These are phyloP conservation scores for Fomitiporia mediterranea DNA, from an alignment of 1,284 basidiomycete genomes.

Conservation along the genomic window DNA sequence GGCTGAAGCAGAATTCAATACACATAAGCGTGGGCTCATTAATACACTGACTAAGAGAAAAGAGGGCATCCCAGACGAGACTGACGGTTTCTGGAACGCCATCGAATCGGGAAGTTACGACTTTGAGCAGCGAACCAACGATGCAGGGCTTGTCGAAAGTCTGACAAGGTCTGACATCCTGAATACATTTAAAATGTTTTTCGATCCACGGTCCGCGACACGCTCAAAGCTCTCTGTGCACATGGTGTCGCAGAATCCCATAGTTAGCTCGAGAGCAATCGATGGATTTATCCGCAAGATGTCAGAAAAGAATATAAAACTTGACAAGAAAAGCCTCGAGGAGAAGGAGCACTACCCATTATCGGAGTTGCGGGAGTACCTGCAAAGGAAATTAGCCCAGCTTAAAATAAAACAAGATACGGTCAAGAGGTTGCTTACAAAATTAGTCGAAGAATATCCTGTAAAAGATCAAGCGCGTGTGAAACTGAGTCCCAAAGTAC, in stretches of 20 bases:
- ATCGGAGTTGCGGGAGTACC: slow-evolving; percentile 48
- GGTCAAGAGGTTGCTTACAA: slow-evolving; percentile 47
- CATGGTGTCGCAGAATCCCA: slow-evolving; percentile 65
- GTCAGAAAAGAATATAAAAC: slow-evolving; percentile 42
- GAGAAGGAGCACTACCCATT: slow-evolving; percentile 46
- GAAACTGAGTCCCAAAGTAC: slow-evolving; percentile 48
- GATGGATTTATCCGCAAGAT: slow-evolving; percentile 58
- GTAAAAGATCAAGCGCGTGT: too few species aligned
- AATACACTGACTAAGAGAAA: slow-evolving; percentile 67
- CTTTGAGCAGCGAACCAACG: slow-evolving; percentile 71
- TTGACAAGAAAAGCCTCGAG: slow-evolving; percentile 46
- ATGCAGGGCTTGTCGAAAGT: slow-evolving; percentile 57
- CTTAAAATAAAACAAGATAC: slow-evolving; percentile 42
- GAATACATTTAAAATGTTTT: slow-evolving; percentile 63
- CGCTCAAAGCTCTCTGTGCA: slow-evolving; percentile 84
- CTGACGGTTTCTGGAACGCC: slow-evolving; percentile 57
- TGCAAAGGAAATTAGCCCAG: slow-evolving; percentile 48
- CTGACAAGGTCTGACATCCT: slow-evolving; percentile 78
- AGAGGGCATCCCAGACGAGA: slow-evolving; percentile 70
- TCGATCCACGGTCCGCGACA: slow-evolving; percentile 70
- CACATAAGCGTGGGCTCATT: slow-evolving; percentile 50
- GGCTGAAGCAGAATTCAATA: slow-evolving; percentile 60
- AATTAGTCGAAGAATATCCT: slow-evolving; percentile 50
- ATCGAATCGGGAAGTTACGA: slow-evolving; percentile 75
- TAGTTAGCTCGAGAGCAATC: slow-evolving; percentile 62